Evolutionary conservation across 164 flowering plant species (phyloP), one percentile per base, ranked within the genome.

Genomic region (Berberis thunbergii): DNA sequence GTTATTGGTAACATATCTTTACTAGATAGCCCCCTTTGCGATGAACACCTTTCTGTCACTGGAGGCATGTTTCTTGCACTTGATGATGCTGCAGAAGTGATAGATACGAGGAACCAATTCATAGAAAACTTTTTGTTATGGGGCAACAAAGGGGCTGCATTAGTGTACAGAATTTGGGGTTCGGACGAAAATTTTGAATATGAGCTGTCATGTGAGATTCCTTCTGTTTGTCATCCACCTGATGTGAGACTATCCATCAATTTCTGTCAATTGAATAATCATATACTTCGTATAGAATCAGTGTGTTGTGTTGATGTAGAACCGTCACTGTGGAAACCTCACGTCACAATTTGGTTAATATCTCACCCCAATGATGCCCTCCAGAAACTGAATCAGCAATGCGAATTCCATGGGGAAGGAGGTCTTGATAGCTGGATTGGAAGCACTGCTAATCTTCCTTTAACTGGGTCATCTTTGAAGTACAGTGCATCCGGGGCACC

Each of bases 231-330:
- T 64, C 55, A 55, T 77, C 66, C 74, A 41, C 8, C 45, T 66
- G 79, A 75, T 67, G 59, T 62, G 48, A 79, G 68, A 72, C 62
- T 71, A 1, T 76, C 79, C 39, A 9, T 78, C 67, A 67, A 11
- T 60, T 81, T 85, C 61, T 53, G 77, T 64, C 81, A 83, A 45
- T 60, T 83, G 64, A 77, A 71, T 2, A 39, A 60, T 41, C 58
- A 68, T 72, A 74, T 89, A 71, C 74, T 95, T 56, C 89, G 96
- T 41, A 62, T 86, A 52, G 89, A 84, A 71, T 86, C 97, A 57
- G 46, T 74, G 49, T 76, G 85, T 71, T 70, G 68, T 68, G 59
- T 64, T 58, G 41, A 45, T 54, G 83, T 85, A 69, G 80, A 80
- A 57, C 79, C 83, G 58, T 67, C 70, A 26, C 64, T 76, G 62